Evolutionary conservation across 2,329 filamentous ascomycete species (phyloP).

Genomic region (Sarocladiaceae sp.): DNA sequence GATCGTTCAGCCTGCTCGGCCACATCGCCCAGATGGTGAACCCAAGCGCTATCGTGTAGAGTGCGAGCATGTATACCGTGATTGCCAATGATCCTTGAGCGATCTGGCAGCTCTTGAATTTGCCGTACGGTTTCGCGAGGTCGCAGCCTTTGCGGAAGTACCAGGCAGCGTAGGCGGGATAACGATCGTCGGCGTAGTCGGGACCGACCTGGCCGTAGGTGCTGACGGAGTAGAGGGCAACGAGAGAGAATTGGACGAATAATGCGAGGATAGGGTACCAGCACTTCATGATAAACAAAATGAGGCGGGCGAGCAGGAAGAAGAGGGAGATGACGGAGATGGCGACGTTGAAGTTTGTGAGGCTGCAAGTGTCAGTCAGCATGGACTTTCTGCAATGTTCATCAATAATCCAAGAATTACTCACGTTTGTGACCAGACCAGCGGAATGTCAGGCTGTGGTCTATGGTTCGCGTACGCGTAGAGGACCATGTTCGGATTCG

Average conservation of each 20-base stretch:
- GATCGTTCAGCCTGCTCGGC: constrained; percentile 51
- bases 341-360: constrained; percentile 72
- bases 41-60: constrained; percentile 56
- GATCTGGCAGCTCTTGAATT: constrained; percentile 58
- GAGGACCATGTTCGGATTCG: constrained; percentile 62
- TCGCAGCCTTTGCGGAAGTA: constrained; percentile 69
- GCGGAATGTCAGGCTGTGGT: constrained; percentile 55
- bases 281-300: constrained; percentile 65
- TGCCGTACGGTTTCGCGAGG: constrained; percentile 49
- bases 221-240: constrained; percentile 61
- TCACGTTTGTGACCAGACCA: constrained; percentile 72
- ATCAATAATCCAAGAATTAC: too few relatives aligned
- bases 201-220: constrained; percentile 69
- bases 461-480: constrained; percentile 71
- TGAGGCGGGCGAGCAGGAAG: constrained; percentile 66
- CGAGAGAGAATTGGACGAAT: constrained; percentile 52
- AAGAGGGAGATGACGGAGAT: constrained; percentile 74
- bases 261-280: constrained; percentile 64
- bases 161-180: constrained; percentile 64
- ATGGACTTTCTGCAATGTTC: too few relatives aligned
- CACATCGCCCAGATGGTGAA: constrained; percentile 56
- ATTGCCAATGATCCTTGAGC: constrained; percentile 65
- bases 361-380: too few relatives aligned
- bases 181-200: constrained; percentile 63
- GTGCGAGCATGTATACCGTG: constrained; percentile 59